Evolutionary conservation across 1,284 basidiomycete species (phyloP), one percentile per base, ranked within the genome.

Genomic region (Cronartium quercuum): DNA sequence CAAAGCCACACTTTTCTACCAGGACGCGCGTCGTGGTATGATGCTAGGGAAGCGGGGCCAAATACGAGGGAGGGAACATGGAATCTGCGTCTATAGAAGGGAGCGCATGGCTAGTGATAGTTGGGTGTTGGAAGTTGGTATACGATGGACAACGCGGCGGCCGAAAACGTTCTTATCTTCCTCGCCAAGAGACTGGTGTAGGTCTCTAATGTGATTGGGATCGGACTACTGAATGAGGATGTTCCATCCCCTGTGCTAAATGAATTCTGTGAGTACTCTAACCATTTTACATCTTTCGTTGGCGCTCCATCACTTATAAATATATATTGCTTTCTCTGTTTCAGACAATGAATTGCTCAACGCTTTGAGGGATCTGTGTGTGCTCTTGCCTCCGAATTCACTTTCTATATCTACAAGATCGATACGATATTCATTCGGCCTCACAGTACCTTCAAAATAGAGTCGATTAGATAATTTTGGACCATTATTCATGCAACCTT

Each of bases 181-280:
- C 82, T 92, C 61, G 84, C 84, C 40, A 80, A 86, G 67, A 82
- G 88, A 77, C 82, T 91, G 29, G 84, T 83, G 38, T 81, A 83
- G 69, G 87, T 90, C 21, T 87, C 87, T 68, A 91, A 92, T 79
- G 85, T 91, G 21, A 86, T 90, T 57, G 91, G 89, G 0, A 88
- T 92, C 60, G 85, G 91, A 79, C 82, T 92, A 37, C 81, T 91
- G 73, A 92, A 92, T 79, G 91, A 92, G 79, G 90, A 90, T 1
- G 76, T 78, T 35, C 77, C 81, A 74, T 75, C 79, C 51, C 68
- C 76, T 41, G 76, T 66, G 21, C 78, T 82, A 66, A 80, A 80
- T 61, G 58, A 24, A 29, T 61, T 61, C 24, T 61, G 58, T 61
- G 35, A 61, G 58, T 24, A 24, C 15, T 15, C 13, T 61, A 29